Evolutionary conservation across 2,329 filamentous ascomycete species (phyloP).

Genomic region (Incumbomyces delicatus): DNA sequence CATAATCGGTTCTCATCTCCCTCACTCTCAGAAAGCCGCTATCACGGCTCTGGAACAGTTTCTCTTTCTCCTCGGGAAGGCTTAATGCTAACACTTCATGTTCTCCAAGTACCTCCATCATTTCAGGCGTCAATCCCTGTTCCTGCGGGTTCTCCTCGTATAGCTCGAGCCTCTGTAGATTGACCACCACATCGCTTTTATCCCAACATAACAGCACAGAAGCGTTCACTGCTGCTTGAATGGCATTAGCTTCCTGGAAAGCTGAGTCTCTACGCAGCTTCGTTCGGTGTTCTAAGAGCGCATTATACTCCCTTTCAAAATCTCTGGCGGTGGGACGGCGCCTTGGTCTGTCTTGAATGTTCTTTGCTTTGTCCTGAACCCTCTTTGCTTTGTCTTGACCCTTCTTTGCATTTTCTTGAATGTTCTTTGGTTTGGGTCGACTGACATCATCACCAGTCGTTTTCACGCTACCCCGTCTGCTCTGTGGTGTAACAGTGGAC

Average conservation of each 20-base stretch:
- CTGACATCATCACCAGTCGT: neutral
- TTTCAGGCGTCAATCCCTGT: neutral
- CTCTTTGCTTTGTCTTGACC: too few species aligned
- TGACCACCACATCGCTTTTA: neutral
- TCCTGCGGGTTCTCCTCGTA: neutral
- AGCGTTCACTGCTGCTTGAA: constrained; percentile 2
- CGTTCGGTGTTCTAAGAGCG: neutral
- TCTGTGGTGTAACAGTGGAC: too few species aligned
- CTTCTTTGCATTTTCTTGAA: too few species aligned
- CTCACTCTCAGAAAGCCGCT: neutral
- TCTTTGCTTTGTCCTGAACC: too few species aligned
- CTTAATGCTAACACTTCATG: neutral
- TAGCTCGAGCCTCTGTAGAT: neutral
- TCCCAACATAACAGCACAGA: neutral
- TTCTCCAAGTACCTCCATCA: neutral
- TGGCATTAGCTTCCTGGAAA: neutral
- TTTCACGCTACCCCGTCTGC: too few species aligned
- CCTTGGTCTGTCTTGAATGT: too few species aligned
- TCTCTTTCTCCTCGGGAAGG: neutral
- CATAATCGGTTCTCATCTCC: neutral
- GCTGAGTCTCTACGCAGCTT: neutral
- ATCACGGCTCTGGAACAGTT: neutral
- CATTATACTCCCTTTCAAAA: neutral
- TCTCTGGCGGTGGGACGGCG: too few species aligned
- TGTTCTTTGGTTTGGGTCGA: too few species aligned